Percentiles rank a stretch among this genome's conserved stretches.
Evolutionary conservation across 2,329 filamentous ascomycete genomes (phyloP).

Genomic region (Chrysoporthe deuterocubensis): DNA sequence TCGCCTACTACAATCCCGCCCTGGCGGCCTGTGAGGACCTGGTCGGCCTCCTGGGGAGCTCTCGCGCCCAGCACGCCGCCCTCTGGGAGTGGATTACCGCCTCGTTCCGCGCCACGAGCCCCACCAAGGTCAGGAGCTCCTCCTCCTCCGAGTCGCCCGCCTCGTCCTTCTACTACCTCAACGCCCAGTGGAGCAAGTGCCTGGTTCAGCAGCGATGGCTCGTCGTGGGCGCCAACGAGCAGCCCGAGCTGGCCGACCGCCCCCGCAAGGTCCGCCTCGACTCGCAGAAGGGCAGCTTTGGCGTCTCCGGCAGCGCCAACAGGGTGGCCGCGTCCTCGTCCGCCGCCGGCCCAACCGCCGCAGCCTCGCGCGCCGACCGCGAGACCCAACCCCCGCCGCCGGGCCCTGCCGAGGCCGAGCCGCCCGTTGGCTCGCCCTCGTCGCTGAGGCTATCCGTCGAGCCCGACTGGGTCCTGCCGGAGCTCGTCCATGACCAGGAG

Average conservation of each 20-base stretch:
- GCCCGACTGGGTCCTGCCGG: slow-evolving; percentile 38
- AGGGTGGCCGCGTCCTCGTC: slow-evolving; percentile 20
- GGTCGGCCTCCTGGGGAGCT: slow-evolving; percentile 32
- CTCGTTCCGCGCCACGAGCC: slow-evolving; percentile 18
- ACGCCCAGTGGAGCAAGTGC: slow-evolving; percentile 40
- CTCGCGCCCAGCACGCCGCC: slow-evolving; percentile 31
- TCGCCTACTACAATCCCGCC: slow-evolving; percentile 39
- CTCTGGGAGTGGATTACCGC: slow-evolving; percentile 38
- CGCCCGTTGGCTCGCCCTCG: slow-evolving; percentile 23
- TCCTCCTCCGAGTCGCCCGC: slow-evolving; percentile 29
- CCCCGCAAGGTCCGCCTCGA: slow-evolving; percentile 32
- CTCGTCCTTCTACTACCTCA: slow-evolving; percentile 34
- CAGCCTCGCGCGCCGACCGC: slow-evolving; percentile 28
- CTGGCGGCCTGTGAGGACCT: slow-evolving; percentile 32
- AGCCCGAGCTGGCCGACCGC: slow-evolving; percentile 30
- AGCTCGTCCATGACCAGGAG: slow-evolving; percentile 38
- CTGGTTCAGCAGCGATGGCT: slow-evolving; percentile 39
- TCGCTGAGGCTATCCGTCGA: slow-evolving; percentile 33
- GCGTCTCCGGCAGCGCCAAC: slow-evolving; percentile 25
- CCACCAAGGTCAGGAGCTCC: slow-evolving; percentile 26
- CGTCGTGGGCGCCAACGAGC: slow-evolving; percentile 41
- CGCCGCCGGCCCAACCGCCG: not conserved
- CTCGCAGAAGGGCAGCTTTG: slow-evolving; percentile 28
- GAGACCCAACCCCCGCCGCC: slow-evolving; percentile 12
- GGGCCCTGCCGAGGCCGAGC: not conserved